These are phyloP conservation scores for Lecanosticta acicola DNA, from an alignment of 2,329 filamentous ascomycete genomes.

Conservation along the genomic window DNA sequence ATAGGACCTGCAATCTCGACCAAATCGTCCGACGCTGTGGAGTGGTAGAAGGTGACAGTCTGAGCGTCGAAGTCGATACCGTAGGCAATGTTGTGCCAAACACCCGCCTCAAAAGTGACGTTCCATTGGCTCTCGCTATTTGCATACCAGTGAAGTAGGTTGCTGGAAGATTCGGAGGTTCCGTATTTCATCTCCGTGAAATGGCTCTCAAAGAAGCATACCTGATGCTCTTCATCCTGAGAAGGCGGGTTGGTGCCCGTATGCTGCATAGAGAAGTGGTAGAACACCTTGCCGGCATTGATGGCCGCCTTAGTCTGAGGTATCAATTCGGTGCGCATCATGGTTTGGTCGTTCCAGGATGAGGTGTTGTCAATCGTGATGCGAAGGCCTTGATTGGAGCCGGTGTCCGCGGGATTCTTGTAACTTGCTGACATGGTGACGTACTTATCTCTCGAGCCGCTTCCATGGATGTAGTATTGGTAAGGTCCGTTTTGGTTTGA, in stretches of 20 bases:
- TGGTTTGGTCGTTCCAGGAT: conserved; percentile 66
- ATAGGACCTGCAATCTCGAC: conserved; percentile 56
- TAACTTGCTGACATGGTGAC: conserved; percentile 55
- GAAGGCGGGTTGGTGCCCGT: conserved; percentile 55
- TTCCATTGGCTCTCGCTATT: conserved; percentile 58
- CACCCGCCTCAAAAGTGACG: conserved; percentile 53
- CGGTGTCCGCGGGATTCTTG: conserved; percentile 61
- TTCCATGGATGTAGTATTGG: conserved; percentile 72
- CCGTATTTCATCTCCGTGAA: conserved; percentile 71
- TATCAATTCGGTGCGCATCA: conserved; percentile 70
- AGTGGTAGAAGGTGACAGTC: conserved; percentile 65
- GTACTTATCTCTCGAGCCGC: conserved; percentile 51
- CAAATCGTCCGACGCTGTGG: conserved; percentile 55
- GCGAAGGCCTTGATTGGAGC: conserved; percentile 59
- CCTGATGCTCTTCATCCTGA: conserved; percentile 61
- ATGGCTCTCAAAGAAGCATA: conserved; percentile 60
- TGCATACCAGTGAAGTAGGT: conserved; percentile 60
- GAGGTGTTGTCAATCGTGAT: conserved; percentile 60
- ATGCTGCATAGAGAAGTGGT: conserved; percentile 65
- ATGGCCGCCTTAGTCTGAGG: conserved; percentile 63
- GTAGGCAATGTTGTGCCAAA: conserved; percentile 73
- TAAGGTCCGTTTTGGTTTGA: conserved; percentile 64
- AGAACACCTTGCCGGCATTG: conserved; percentile 61
- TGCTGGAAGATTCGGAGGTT: conserved; percentile 45
- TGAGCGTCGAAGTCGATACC: conserved; percentile 62